These are phyloP conservation scores for Melampsora occidentalis DNA, from an alignment of 1,284 basidiomycete species.

Conservation along the genomic window DNA sequence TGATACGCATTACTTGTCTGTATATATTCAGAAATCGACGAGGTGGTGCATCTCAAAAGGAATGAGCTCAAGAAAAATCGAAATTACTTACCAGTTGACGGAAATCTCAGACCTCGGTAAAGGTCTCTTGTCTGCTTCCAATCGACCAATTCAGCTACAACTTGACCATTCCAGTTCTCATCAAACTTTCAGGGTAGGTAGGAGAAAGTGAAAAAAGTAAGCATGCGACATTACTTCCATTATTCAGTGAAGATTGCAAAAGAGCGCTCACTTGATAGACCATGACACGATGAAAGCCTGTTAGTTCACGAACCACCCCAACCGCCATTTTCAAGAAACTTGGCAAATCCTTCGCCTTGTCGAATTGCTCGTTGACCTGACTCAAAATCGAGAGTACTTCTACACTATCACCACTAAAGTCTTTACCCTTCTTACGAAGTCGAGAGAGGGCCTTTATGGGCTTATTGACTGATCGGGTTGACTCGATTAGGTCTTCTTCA, in stretches of 20 bases:
- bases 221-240: neutral
- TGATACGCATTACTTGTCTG: neutral
- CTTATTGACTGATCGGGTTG: conserved; percentile 69
- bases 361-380: conserved; percentile 81
- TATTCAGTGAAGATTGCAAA: neutral
- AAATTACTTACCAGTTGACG: conserved; percentile 51
- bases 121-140: conserved; percentile 76
- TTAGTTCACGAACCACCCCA: conserved; percentile 76
- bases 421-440: conserved; percentile 54
- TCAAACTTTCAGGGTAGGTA: conserved; percentile 53
- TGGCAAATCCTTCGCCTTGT: conserved; percentile 67
- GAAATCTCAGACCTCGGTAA: conserved; percentile 71
- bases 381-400: conserved; percentile 75
- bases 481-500: conserved; percentile 64
- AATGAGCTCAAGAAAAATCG: neutral
- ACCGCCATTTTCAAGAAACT: conserved; percentile 74
- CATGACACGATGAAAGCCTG: conserved; percentile 79
- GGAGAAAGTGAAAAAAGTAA: neutral
- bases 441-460: conserved; percentile 72
- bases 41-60: neutral
- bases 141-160: conserved; percentile 78
- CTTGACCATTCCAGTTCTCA: conserved; percentile 62
- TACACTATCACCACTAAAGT: conserved; percentile 63
- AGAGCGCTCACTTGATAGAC: conserved; percentile 70
- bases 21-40: neutral